Base-by-base conservation (phyloP, 352 stramenopile species). In the Pythium rhizo-oryzae region DNA sequence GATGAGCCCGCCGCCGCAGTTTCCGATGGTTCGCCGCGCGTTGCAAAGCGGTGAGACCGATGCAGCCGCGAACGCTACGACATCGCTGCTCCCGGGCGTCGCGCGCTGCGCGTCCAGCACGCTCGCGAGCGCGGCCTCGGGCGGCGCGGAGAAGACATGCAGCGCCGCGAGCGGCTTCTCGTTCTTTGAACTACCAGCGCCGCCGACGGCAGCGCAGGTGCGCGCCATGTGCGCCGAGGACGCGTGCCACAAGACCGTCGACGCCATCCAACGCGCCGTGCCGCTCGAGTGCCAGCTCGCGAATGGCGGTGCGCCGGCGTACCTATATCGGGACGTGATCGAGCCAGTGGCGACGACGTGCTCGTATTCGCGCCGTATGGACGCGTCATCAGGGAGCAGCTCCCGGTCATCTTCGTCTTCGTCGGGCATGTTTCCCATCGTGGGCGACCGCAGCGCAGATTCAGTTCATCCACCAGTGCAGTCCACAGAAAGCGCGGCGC, bases 241-340 rank as follows among this genome's bases (percentile, higher is more conserved):
- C 28, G 57, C 25, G 6, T 63, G 57, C 57, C 24, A 19, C 15
- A 44, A 15, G 16, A 63, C 44, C 6, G 19, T 63, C 6, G 15
- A 23, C 7, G 28, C 28, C 24, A 53, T 63, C 24, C 21, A 55
- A 9, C 24, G n/a, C 16, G 57, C 43, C 0, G 41, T 35, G 16
- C 41, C 57, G 3, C 44, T 13, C 39, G 57, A 63, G n/a, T 63
- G 57, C 28, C 55, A 62, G 15, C 55, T 62, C 4, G 33, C 53
- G 33, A 49, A 49, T 21, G 53, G 53, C 19, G 53, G 53, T 35
- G n/a, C 18, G 9, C 8, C 53, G 11, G 30, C 35, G 33, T 59
- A 49, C 21, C 53, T 59, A 13, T 49, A 59, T 21, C 53, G 35
- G 2, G 53, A 59, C 35, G 35, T 59, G 30, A 37, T 59, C 53